Evolutionary conservation across 2,329 filamentous ascomycete species (phyloP), one percentile per base, ranked within the genome.

Genomic region (Apiospora saccharicola): DNA sequence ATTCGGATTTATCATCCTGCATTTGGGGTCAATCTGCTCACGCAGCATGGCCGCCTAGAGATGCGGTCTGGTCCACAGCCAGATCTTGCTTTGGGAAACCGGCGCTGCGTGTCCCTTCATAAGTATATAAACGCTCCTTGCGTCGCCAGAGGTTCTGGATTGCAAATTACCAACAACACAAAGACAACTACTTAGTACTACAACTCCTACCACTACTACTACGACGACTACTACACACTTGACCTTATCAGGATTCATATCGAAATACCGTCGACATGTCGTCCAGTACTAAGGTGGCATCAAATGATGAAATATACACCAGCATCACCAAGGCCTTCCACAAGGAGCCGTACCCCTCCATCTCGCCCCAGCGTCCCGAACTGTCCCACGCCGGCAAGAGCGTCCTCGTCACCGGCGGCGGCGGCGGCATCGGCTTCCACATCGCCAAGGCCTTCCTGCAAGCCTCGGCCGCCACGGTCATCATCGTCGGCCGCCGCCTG

Each of bases 391-490:
- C 78, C 16, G 69, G 53, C 53, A 67, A n/a, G 53, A 51, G 12
- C 24, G 24, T 51, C 30, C 51, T 67, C 43, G n/a, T 71, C n/a
- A 71, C 69, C 26, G 69, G 69, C 10, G 69, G 69, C 10, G 69
- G 69, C 14, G 49, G 37, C 16, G 69, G 79, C 10, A 77, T 79
- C 49, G 80, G 78, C 44, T 70, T 78, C 37, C 74, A 73, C 26
- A 76, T 76, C 75, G 70, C 75, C 43, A 76, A 74, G 64, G 81
- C 77, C 8, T 79, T 86, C 1, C 82, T 79, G 13, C 79, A 80
- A n/a, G 87, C 88, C 70, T 85, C 86, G 10, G 86, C 87, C 12
- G 82, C 83, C 51, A 87, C 85, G 71, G 85, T 89, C 61, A 88
- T 87, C 78, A 86, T 89, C 70, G 78, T 88, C n/a, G 86, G 86